These are phyloP conservation scores for Psilocybe tampanensis DNA, from an alignment of 768 basidiomycete genomes.

Conservation along the genomic window DNA sequence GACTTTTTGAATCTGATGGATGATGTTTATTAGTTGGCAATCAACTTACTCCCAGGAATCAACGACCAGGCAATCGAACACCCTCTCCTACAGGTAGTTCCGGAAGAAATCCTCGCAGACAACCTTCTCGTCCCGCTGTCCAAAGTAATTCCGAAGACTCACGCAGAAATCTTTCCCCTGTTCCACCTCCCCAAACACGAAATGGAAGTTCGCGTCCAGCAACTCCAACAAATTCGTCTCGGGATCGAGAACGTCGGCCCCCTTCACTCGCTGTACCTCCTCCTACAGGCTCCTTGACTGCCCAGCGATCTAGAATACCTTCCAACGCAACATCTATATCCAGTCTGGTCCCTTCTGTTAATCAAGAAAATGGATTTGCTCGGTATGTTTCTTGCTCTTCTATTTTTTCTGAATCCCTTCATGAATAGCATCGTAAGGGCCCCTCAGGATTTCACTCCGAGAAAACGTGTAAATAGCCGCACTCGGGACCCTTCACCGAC, in stretches of 20 bases:
- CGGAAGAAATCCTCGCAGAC: slow-evolving; percentile 5
- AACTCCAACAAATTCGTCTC: slow-evolving; percentile 23
- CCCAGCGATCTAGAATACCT: slow-evolving; percentile 40
- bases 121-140: slow-evolving; percentile 13
- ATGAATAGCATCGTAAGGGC: slow-evolving; percentile 18
- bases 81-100: slow-evolving; percentile 15
- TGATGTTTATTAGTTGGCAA: not conserved
- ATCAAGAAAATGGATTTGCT: slow-evolving; percentile 20
- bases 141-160: slow-evolving; percentile 13
- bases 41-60: slow-evolving; percentile 13
- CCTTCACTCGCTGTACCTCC: slow-evolving; percentile 37
- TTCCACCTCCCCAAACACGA: slow-evolving; percentile 13
- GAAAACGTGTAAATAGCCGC: slow-evolving; percentile 10
- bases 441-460: slow-evolving; percentile 7
- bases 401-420: not conserved
- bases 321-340: slow-evolving; percentile 46
- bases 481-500: slow-evolving; percentile 18
- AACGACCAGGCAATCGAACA: slow-evolving; percentile 13
- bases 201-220: slow-evolving; percentile 20
- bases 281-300: slow-evolving; percentile 27
- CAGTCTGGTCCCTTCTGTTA: slow-evolving; percentile 31
- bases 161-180: slow-evolving; percentile 17
- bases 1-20: too few relatives aligned
- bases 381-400: slow-evolving; percentile 15
- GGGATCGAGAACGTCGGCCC: slow-evolving; percentile 23